Percentiles rank a stretch among this genome's conserved stretches.
Evolutionary conservation across 768 basidiomycete genomes (phyloP).

Genomic region (Asterophora parasitica): DNA sequence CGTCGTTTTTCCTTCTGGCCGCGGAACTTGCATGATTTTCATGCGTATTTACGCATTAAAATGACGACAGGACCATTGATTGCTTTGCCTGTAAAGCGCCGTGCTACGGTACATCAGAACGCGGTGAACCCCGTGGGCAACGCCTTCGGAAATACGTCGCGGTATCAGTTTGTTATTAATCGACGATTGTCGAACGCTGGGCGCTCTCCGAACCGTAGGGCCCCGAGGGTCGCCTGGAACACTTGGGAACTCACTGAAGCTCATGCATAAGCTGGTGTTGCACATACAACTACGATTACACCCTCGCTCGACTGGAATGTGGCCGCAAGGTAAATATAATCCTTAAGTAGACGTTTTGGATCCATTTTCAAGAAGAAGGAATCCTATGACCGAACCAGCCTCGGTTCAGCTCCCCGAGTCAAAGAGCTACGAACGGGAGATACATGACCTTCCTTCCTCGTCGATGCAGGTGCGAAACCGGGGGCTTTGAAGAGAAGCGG

Average conservation of each 20-base stretch:
- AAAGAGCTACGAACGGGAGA: slow-evolving; percentile 7
- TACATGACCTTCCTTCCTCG: slow-evolving; percentile 1
- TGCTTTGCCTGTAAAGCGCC: neutral
- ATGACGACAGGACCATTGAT: neutral
- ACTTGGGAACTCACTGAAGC: neutral
- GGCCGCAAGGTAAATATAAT: neutral
- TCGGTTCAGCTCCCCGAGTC: neutral
- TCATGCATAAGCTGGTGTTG: neutral
- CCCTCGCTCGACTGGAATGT: neutral
- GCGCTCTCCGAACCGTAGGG: neutral
- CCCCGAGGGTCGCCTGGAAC: neutral
- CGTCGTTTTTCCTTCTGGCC: slow-evolving; percentile 3
- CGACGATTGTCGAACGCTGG: neutral
- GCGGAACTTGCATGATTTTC: neutral
- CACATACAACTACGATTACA: neutral
- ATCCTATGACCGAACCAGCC: slow-evolving; percentile 1
- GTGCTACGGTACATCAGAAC: neutral
- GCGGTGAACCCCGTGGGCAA: neutral
- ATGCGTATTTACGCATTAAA: slow-evolving; percentile 6
- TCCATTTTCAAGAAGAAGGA: neutral
- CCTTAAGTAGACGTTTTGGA: neutral
- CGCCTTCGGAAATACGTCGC: neutral
- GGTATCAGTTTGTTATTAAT: neutral
- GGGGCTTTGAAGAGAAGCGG: neutral
- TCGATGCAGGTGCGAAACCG: slow-evolving; percentile 3